These are phyloP conservation scores for Yamadazyma kanchanaburiensis DNA, from an alignment of 1,139 yeast species.

Conservation along the genomic window DNA sequence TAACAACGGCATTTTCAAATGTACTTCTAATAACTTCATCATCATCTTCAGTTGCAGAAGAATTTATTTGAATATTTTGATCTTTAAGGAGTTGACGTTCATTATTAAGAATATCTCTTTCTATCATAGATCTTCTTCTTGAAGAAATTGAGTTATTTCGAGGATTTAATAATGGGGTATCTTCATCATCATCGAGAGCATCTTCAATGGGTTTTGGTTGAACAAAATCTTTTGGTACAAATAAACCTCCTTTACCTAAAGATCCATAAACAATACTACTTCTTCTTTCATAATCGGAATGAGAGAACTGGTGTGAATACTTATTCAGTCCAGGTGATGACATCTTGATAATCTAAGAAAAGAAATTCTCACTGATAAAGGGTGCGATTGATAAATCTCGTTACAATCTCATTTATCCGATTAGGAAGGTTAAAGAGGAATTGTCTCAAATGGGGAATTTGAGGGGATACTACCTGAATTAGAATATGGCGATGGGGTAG, in stretches of 20 bases:
- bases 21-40: conserved; percentile 26
- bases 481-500: too few relatives aligned
- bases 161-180: conserved; percentile 13
- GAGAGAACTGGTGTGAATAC: conserved; percentile 38
- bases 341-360: conserved; percentile 2
- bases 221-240: conserved; percentile 48
- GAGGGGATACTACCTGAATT: too few relatives aligned
- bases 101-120: conserved; percentile 28
- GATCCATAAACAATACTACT: conserved; percentile 55
- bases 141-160: background rate
- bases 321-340: conserved; percentile 5
- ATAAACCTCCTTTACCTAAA: conserved; percentile 51
- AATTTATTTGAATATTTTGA: conserved; percentile 17
- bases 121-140: conserved; percentile 24
- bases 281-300: conserved; percentile 46
- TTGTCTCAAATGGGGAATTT: background rate
- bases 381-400: too few relatives aligned
- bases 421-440: background rate
- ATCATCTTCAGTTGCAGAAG: conserved; percentile 12
- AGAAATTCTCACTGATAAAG: too few relatives aligned
- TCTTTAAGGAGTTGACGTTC: conserved; percentile 36
- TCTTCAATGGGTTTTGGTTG: conserved; percentile 8
- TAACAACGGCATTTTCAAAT: conserved; percentile 35
- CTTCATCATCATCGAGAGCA: conserved; percentile 11
- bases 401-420: too few relatives aligned